Evolutionary conservation across 352 stramenopile genomes (phyloP).

Genomic region (Albugo candida): DNA sequence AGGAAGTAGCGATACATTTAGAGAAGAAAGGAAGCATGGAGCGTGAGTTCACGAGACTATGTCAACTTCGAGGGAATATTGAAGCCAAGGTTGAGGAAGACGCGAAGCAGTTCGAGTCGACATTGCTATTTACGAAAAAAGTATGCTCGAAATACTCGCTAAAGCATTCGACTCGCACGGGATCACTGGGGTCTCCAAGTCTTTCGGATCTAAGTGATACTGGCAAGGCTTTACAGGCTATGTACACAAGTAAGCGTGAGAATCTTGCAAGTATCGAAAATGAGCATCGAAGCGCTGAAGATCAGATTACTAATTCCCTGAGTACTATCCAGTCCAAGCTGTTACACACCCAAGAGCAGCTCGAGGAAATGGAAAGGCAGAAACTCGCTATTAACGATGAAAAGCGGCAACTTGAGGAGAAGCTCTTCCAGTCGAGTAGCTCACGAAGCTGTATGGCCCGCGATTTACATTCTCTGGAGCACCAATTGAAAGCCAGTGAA

Average conservation of each 20-base stretch:
- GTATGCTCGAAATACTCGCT: neutral
- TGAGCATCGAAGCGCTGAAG: conserved; percentile 21
- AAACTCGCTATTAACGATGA: conserved; percentile 20
- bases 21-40: conserved; percentile 14
- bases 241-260: conserved; percentile 12
- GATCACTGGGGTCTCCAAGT: conserved; percentile 3
- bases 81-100: conserved; percentile 25
- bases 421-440: conserved; percentile 21
- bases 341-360: conserved; percentile 24
- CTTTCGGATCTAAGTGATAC: conserved; percentile 20
- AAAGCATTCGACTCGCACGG: neutral
- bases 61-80: conserved; percentile 18
- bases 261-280: conserved; percentile 16
- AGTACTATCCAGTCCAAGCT: conserved; percentile 18
- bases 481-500: conserved; percentile 22
- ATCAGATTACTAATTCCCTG: conserved; percentile 23
- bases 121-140: conserved; percentile 15
- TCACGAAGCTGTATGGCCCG: conserved; percentile 20
- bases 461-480: conserved; percentile 27
- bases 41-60: conserved; percentile 17
- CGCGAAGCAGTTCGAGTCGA: conserved; percentile 16
- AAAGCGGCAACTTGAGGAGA: conserved; percentile 17
- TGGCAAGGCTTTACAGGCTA: too few relatives aligned
- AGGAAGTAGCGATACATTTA: conserved; percentile 13
- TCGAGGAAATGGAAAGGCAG: conserved; percentile 23